Conservation (phyloP, 2,329 filamentous ascomycete genomes). For the Escovopsis sp. region DNA sequence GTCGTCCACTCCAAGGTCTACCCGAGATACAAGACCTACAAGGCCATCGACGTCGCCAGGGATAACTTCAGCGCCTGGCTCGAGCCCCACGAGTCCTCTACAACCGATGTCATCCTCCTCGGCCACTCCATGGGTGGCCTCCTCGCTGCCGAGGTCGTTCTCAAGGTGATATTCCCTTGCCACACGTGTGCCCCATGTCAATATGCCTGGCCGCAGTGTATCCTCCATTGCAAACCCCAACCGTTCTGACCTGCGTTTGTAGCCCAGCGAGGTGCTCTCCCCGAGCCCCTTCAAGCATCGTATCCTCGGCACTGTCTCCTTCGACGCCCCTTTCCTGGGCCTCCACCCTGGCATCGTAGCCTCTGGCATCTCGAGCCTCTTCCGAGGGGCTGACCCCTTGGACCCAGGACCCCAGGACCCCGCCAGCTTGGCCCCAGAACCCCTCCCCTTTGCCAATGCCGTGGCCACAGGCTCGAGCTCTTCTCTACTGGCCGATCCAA, state of each 20-base stretch:
- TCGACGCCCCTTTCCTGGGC: slow-evolving; percentile 77
- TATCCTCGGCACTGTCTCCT: slow-evolving; percentile 65
- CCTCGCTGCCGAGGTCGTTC: slow-evolving; percentile 60
- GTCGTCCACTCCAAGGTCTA: slow-evolving; percentile 78
- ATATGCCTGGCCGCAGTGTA: slow-evolving; percentile 17
- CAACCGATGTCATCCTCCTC: slow-evolving; percentile 66
- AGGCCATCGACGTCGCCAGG: slow-evolving; percentile 54
- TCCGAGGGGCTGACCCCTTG: slow-evolving; percentile 27
- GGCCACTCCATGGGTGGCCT: slow-evolving; percentile 88
- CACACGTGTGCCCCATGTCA: too few species aligned
- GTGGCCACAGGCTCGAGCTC: slow-evolving; percentile 1
- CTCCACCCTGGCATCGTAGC: slow-evolving; percentile 77
- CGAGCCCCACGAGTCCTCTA: slow-evolving; percentile 54
- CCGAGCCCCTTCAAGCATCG: slow-evolving; percentile 45
- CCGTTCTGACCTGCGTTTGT: too few species aligned
- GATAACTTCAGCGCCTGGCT: slow-evolving; percentile 79
- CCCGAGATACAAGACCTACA: slow-evolving; percentile 63
- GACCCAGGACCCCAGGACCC: not conserved
- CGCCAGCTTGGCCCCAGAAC: not conserved
- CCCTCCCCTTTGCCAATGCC: slow-evolving; percentile 2
- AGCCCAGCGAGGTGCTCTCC: too few species aligned
- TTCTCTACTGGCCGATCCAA: slow-evolving; percentile 31
- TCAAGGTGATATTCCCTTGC: slow-evolving; percentile 31
- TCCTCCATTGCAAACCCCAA: slow-evolving; percentile 16
- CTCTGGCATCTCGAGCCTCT: slow-evolving; percentile 68